Base-by-base conservation (phyloP, 441 rosid species). In the Viola pubescens region DNA sequence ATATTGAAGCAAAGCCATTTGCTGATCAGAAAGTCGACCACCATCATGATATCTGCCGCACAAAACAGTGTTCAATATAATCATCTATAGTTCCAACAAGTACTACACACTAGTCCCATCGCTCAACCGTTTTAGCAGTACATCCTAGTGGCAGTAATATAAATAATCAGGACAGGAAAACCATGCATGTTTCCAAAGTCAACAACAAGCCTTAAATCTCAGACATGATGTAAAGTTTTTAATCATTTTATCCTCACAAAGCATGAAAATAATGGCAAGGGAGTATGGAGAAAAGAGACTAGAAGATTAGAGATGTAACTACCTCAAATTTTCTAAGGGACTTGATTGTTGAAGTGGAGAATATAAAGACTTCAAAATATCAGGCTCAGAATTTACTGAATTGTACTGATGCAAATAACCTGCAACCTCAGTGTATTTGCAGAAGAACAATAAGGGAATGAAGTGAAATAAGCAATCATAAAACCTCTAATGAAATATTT, bases 311-410 rank as follows among this genome's bases (percentile, higher is more conserved):
- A 48, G 49, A 48, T 9, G 44, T 38, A 45, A 60, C 54, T 80
- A 91, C 98, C 97, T 89, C 79, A 92, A 74, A 62, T 87, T 86
- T 79, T 92, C 98, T 79, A 92, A 81, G 59, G 98, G 70, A 75
- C 97, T 92, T 67, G 94, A 84, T 52, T 83, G 89, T 71, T 92
- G 98, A 73, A 92, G 97, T 61, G 97, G 97, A 66, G 98, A 92
- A 79, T 89, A 92, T 43, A 92, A 68, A 49, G 98, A 84, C 70
- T 89, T 92, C 82, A 89, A 78, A 62, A 92, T 91, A 74, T 92
- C 98, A 64, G 98, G 98, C 66, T 87, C 82, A 60, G 98, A 89
- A 70, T 92, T 81, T 61, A 89, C 64, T 0, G 92, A 85, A 69
- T 89, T 92, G 79, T 92, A 92, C 74, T 80, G 86, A 64, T 87